phyloP scores from a whole-genome alignment of 331 rosid genomes.

The Quercus phellos region DNA sequence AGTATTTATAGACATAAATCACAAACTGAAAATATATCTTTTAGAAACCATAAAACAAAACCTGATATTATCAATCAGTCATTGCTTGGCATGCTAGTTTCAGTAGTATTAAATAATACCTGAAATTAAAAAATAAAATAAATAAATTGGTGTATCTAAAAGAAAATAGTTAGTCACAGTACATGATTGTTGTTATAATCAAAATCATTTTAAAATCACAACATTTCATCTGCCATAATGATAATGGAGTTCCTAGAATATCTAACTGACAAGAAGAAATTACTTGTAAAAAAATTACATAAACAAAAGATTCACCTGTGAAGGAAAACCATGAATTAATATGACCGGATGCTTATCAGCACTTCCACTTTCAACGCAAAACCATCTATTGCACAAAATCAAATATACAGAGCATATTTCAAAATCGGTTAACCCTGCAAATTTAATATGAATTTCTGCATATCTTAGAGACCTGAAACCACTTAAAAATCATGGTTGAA shows the following conservation, averaged over 20 bases:
- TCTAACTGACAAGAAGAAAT: not conserved
- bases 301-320: constrained; percentile 55
- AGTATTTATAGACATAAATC: not conserved
- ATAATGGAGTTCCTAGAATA: not conserved
- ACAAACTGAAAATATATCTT: not conserved
- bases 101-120: too few species aligned
- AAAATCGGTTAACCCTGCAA: constrained; percentile 43
- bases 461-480: constrained; percentile 4
- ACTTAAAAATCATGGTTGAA: not conserved
- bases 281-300: not conserved
- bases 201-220: not conserved
- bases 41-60: not conserved
- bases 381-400: constrained; percentile 84
- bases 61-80: too few species aligned
- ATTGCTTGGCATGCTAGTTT: too few species aligned
- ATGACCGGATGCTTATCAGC: constrained; percentile 70
- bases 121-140: too few species aligned
- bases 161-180: not conserved
- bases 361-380: constrained; percentile 78
- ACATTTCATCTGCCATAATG: not conserved
- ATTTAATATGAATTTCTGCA: constrained; percentile 35
- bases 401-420: constrained; percentile 39
- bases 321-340: constrained; percentile 87
- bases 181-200: not conserved
- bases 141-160: too few species aligned